These are phyloP conservation scores for Crepidotus variabilis DNA, from an alignment of 768 basidiomycete genomes.

Conservation along the genomic window DNA sequence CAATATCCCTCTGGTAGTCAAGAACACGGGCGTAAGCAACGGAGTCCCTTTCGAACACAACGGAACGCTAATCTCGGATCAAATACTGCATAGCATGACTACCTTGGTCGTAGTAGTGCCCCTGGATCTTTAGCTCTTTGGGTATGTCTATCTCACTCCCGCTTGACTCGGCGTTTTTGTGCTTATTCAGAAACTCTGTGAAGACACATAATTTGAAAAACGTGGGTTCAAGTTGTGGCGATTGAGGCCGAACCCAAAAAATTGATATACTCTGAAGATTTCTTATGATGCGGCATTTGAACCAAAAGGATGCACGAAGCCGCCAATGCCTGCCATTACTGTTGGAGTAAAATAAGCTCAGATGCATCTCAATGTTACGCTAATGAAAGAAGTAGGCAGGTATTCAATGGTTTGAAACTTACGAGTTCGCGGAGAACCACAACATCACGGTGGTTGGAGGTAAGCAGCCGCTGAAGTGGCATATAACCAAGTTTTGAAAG, in stretches of 20 bases:
- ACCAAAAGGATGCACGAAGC: constrained; percentile 29
- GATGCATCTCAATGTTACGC: not conserved
- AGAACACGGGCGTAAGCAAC: constrained; percentile 18
- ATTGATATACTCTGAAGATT: constrained; percentile 23
- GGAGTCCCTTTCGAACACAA: not conserved
- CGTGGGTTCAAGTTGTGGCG: constrained; percentile 14
- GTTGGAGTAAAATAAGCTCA: constrained; percentile 26
- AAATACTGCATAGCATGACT: constrained; percentile 35
- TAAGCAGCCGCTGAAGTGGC: constrained; percentile 6
- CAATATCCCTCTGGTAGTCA: constrained; percentile 18
- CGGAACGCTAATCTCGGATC: not conserved
- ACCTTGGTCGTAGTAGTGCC: constrained; percentile 44
- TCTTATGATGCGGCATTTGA: constrained; percentile 29
- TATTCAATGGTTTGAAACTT: constrained; percentile 40
- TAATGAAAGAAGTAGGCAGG: constrained; percentile 31
- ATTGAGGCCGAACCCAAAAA: too few relatives aligned
- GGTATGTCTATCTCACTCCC: constrained; percentile 25
- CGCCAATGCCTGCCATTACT: constrained; percentile 25
- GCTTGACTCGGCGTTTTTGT: not conserved
- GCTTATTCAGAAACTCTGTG: not conserved
- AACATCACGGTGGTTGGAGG: constrained; percentile 45
- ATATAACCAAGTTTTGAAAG: not conserved
- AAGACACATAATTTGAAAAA: constrained; percentile 40
- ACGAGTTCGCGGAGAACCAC: constrained; percentile 38
- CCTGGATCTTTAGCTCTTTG: constrained; percentile 40